Evolutionary conservation across 352 stramenopile species (phyloP).

Genomic region (Aphanomyces invadans): DNA sequence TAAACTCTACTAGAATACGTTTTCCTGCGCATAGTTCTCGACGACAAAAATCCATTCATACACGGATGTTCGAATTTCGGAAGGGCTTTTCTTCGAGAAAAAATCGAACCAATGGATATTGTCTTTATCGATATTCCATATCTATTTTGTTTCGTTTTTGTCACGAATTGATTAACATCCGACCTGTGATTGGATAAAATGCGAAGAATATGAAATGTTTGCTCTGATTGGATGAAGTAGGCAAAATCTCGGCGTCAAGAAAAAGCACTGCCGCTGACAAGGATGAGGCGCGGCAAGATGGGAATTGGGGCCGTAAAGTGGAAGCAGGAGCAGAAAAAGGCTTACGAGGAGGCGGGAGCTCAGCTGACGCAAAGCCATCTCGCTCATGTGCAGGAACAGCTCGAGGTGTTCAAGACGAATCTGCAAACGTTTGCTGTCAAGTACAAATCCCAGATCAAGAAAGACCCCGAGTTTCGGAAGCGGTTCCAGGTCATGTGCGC

Average conservation of each 20-base stretch:
- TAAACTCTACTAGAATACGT: too few relatives aligned
- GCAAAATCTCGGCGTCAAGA: neutral
- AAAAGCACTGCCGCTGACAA: neutral
- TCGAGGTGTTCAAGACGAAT: constrained; percentile 87
- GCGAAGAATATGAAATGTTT: neutral
- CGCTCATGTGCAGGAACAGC: constrained; percentile 67
- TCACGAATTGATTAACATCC: too few relatives aligned
- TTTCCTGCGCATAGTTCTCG: too few relatives aligned
- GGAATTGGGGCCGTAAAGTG: constrained; percentile 81
- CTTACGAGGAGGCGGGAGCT: constrained; percentile 78
- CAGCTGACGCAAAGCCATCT: constrained; percentile 76
- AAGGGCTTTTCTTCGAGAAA: too few relatives aligned
- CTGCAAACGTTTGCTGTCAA: constrained; percentile 90
- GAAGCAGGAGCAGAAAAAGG: constrained; percentile 81
- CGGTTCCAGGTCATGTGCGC: constrained; percentile 95
- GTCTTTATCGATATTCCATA: neutral
- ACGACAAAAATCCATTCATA: too few relatives aligned
- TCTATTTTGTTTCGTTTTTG: too few relatives aligned
- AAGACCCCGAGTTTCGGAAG: constrained; percentile 89
- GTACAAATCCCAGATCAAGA: constrained; percentile 94
- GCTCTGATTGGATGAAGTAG: neutral
- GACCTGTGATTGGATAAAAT: neutral
- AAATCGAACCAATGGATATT: neutral
- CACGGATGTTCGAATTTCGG: too few relatives aligned
- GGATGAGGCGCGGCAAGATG: constrained; percentile 50